Conservation (phyloP, 2,329 filamentous ascomycete genomes). For the Harringtonia aguacate region DNA sequence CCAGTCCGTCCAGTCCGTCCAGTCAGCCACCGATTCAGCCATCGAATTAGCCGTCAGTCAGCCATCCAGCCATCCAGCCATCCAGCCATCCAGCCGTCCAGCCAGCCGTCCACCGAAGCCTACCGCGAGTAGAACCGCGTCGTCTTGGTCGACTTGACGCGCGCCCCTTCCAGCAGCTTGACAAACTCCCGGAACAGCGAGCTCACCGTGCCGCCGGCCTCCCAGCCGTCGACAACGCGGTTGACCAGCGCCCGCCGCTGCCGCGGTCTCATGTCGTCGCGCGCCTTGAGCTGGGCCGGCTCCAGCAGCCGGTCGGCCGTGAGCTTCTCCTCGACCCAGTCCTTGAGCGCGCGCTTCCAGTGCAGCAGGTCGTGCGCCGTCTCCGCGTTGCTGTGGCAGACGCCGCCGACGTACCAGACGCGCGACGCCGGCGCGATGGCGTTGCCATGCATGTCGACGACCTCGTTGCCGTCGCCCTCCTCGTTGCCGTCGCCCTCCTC, state of each 20-base stretch:
- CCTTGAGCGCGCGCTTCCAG: conserved; percentile 66
- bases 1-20: too few relatives aligned
- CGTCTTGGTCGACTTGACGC: conserved; percentile 25
- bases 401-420: conserved; percentile 26
- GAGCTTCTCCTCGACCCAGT: conserved; percentile 57
- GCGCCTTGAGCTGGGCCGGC: conserved; percentile 45
- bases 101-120: background rate
- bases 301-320: conserved; percentile 44
- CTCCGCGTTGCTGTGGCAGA: conserved; percentile 42
- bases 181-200: conserved; percentile 57
- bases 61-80: too few relatives aligned
- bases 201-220: conserved; percentile 43
- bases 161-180: conserved; percentile 45
- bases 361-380: conserved; percentile 63
- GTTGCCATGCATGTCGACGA: conserved; percentile 28
- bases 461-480: conserved; percentile 20
- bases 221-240: conserved; percentile 55
- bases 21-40: too few relatives aligned
- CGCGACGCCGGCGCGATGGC: conserved; percentile 24
- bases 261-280: conserved; percentile 50
- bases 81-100: too few relatives aligned
- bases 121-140: conserved; percentile 7
- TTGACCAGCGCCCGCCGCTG: conserved; percentile 51
- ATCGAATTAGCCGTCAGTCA: too few relatives aligned
- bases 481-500: conserved; percentile 27